Base-by-base conservation (phyloP, 495 filamentous ascomycete genomes). In the Acidomyces sp. region DNA sequence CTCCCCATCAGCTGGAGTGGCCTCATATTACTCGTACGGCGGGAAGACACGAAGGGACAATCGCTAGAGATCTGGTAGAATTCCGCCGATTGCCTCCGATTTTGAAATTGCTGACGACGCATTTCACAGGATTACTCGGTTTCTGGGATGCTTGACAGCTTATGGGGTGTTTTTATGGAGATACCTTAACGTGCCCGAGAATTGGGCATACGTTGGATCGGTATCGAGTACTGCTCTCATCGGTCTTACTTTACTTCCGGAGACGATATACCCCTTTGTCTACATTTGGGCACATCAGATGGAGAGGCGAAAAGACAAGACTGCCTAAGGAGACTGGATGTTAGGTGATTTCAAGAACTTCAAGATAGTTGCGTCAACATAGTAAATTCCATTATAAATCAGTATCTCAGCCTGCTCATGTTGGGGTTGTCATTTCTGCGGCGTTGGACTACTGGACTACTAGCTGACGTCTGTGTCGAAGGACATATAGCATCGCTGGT, bases 201-300 rank as follows among this genome's bases (percentile, higher is more conserved):
- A 51, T 33, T 51, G 47, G 47, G 35, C n/a, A 22, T 51, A 51
- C 31, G 43, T 51, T 3, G 35, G 19, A 1, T 33, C 24, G n/a
- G 15, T 6, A n/a, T 42, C 20, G 42, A 41, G 42, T 19, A 27
- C 23, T 12, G 19, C 15, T 7, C 16, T 24, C 4, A 46, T 51
- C 31, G 30, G 6, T 16, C 5, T 41, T 3, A 51, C 42, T 5
- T 18, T 51, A 17, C 10, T 40, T 36, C 21, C 42, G 29, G 47
- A 51, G 42, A 20, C 29, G 21, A 23, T 41, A 1, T 39, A 31
- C 4, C 47, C 47, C 4, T 34, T 39, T 19, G 37, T 46, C 12
- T 51, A 51, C 28, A 11, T 51, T 11, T 39, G 43, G 36, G 36
- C 35, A 3, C 23, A 27, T 13, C 21, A 22, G 26, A 5, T 12